Conservation (phyloP, 805 yeast species). For the Candida peoriensis region DNA sequence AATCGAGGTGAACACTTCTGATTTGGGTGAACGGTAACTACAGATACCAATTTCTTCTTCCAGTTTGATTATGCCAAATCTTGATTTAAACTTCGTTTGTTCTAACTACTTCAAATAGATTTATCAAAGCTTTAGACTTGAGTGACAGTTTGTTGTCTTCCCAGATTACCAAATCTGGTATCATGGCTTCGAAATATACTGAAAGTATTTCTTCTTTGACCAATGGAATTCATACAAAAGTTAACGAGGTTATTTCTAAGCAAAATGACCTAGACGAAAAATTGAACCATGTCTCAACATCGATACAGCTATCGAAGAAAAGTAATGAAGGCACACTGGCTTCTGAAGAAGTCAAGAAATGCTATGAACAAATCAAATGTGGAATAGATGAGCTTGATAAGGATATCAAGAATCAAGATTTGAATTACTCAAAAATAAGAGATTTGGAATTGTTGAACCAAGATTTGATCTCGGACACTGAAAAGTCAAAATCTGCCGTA, state of each 20-base stretch:
- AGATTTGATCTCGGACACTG: constrained; percentile 3
- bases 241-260: too few species aligned
- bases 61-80: constrained; percentile 22
- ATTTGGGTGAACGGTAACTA: constrained; percentile 3
- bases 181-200: background rate
- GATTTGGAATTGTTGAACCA: too few species aligned
- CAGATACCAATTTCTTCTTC: constrained; percentile 18
- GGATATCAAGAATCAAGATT: constrained; percentile 17
- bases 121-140: constrained; percentile 23
- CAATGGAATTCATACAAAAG: too few species aligned
- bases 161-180: constrained; percentile 1
- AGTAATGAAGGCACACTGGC: too few species aligned
- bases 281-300: too few species aligned
- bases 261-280: too few species aligned
- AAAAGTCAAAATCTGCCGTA: constrained; percentile 3
- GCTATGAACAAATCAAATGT: constrained; percentile 4
- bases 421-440: too few species aligned
- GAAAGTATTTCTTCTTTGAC: too few species aligned
- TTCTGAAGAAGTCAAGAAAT: constrained; percentile 10
- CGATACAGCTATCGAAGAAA: too few species aligned
- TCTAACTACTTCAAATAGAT: constrained; percentile 7
- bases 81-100: constrained; percentile 7
- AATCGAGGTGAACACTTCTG: constrained; percentile 1
- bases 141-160: constrained; percentile 18
- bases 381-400: constrained; percentile 15